Evolutionary conservation across 2,329 filamentous ascomycete genomes (phyloP), one percentile per base, ranked within the genome.

Genomic region (Pestalotiopsis sp.): DNA sequence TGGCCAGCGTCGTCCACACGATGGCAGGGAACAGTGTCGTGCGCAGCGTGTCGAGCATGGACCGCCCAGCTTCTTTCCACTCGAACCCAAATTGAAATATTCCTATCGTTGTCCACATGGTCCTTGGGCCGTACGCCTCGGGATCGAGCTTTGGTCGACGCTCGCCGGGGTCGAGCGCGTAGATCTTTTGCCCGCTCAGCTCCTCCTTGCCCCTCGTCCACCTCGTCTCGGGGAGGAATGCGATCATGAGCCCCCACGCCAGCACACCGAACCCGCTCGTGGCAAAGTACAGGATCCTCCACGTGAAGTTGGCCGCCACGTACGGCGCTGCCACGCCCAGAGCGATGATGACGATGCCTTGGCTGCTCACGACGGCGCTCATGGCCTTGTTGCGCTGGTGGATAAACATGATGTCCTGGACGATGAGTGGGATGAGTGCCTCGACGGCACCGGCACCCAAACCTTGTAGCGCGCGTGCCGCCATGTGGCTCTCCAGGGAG

Each of bases 341-440:
- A 2, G 11, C 59, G 27, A 67, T 67, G 58, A 67, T 67, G 59
- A 67, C 45, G n/a, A 67, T 61, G 4, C 66, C 66, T 39, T 67
- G 66, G 41, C 66, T 67, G 39, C 66, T 67, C 11, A 79, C 72
- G 23, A 81, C 73, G 12, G 75, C 72, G 12, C 79, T 76, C 60
- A 81, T 76, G 17, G 76, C 79, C 64, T 73, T 73, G 70, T 79
- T 80, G 4, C 80, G 75, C 73, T 82, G 75, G 68, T 82, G 80
- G 31, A 81, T 75, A 39, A 82, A 82, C 61, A 80, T 77, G 60
- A 82, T 76, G 58, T 82, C 80, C 72, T 81, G 79, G 1, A 81
- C 76, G 41, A 82, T 78, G 14, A 82, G 73, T 3, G 80, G 80
- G 6, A 82, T 76, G 25, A 82, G 68, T 0, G 79, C 78, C 69